Conservation (phyloP, 495 filamentous ascomycete genomes). For the Penicillium arizonense region DNA sequence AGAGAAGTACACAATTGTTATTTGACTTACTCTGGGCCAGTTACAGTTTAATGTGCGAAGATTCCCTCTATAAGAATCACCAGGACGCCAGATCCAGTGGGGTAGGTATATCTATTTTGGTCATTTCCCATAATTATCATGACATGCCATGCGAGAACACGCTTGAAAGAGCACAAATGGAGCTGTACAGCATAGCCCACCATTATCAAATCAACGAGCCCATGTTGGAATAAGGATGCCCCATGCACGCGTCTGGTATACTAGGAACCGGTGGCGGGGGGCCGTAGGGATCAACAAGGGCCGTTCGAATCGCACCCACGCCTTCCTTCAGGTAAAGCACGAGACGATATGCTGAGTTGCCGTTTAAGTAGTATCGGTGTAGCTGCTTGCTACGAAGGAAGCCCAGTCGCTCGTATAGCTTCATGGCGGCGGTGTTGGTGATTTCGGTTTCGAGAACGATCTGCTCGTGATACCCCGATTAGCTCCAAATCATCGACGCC, state of each 20-base stretch:
- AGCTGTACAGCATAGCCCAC: background rate
- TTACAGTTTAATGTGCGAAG: too few relatives aligned
- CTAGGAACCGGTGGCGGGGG: slow-evolving; percentile 11
- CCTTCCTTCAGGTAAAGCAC: slow-evolving; percentile 78
- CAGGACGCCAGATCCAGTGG: slow-evolving; percentile 14
- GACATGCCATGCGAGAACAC: slow-evolving; percentile 8
- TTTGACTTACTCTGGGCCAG: too few relatives aligned
- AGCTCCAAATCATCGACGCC: slow-evolving; percentile 2
- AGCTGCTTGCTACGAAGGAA: slow-evolving; percentile 91
- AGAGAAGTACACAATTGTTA: too few relatives aligned
- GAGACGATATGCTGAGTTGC: slow-evolving; percentile 89
- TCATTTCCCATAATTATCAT: slow-evolving; percentile 28
- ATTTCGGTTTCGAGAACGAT: slow-evolving; percentile 96
- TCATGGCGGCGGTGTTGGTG: slow-evolving; percentile 87
- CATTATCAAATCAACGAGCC: slow-evolving; percentile 1
- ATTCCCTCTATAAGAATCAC: background rate
- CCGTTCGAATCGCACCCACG: slow-evolving; percentile 37
- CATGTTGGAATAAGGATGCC: slow-evolving; percentile 20
- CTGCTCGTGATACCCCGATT: slow-evolving; percentile 33
- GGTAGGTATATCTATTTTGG: slow-evolving; percentile 20
- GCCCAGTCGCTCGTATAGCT: slow-evolving; percentile 89
- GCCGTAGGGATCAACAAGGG: slow-evolving; percentile 40
- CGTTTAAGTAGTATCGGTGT: slow-evolving; percentile 95
- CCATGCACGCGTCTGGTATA: background rate
- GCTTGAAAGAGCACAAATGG: background rate